A percentile compares a stretch with the other conserved stretches of the same genome.
Conservation (phyloP, 2,329 filamentous ascomycete species). For the Coniella vitis region DNA sequence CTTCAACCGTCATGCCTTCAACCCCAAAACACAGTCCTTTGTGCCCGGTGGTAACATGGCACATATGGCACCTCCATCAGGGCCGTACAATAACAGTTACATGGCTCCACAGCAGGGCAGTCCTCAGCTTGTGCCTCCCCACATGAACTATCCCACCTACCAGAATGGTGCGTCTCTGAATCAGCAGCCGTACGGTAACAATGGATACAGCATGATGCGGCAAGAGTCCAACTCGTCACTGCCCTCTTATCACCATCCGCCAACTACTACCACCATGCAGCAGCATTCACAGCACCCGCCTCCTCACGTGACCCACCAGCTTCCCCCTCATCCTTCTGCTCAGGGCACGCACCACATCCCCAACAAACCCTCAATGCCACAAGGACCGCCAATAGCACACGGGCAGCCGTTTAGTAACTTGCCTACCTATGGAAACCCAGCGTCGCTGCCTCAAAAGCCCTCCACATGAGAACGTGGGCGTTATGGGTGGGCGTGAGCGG, state of each 20-base stretch:
- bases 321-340: constrained; percentile 22
- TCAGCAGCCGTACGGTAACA: constrained; percentile 37
- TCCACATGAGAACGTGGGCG: constrained; percentile 33
- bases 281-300: too few species aligned
- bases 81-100: constrained; percentile 41
- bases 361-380: constrained; percentile 38
- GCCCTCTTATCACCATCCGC: constrained; percentile 40
- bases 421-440: constrained; percentile 53
- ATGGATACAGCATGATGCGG: constrained; percentile 48
- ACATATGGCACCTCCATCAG: constrained; percentile 40
- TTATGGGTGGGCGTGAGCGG: too few species aligned
- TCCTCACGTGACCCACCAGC: constrained; percentile 36
- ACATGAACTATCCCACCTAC: constrained; percentile 42
- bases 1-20: constrained; percentile 73
- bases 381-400: constrained; percentile 27
- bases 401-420: constrained; percentile 45
- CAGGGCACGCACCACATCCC: constrained; percentile 34
- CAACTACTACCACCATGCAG: constrained; percentile 22
- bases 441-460: constrained; percentile 54
- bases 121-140: constrained; percentile 45
- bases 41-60: constrained; percentile 57
- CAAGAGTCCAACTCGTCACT: constrained; percentile 48
- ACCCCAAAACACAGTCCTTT: constrained; percentile 90
- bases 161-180: constrained; percentile 34
- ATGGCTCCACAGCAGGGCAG: constrained; percentile 47